Evolutionary conservation across 306 rosid genomes (phyloP), one percentile per base, ranked within the genome.

Genomic region (Cicer yamashitae): DNA sequence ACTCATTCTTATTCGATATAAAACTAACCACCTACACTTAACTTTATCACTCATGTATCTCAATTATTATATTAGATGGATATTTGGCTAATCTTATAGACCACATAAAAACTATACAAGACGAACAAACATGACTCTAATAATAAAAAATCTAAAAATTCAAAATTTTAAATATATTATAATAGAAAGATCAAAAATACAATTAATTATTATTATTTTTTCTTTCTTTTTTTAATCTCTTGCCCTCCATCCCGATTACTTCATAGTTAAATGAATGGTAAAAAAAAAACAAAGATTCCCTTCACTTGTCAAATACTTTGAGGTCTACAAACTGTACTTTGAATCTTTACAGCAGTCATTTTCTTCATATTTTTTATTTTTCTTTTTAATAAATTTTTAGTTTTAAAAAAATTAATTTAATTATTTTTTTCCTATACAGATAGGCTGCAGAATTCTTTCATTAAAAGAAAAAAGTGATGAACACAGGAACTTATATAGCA

Each of bases 271-370:
- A 30, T 30, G 5, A 30, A 30, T 30, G 6, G 0, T 30, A 30
- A 30, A 30, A 22, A 30, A 30, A 30, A 30, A 2, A 25, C 4
- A 22, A 22, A 22, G 2, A 25, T 30, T 50, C 83, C 82, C 78
- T 48, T 72, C 61, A 56, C 60, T 88, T 69, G 83, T 73, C 84
- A 80, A 84, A 53, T 81, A 67, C 79, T 77, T 72, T 8, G n/a
- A 47, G 79, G 76, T 78, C 65, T 47, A 73, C 70, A 67, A 67
- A 71, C 71, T 56, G 70, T 56, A 47, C 80, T 74, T 57, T 54
- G 38, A 58, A 66, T 44, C 79, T 76, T 77, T 72, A 54, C 82
- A 70, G 54, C 77, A 73, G 84, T 86, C 87, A 61, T 63, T 85
- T 75, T 82, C 85, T 79, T 77, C 67, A 80, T 76, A 76, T 63